Evolutionary conservation across 2,329 filamentous ascomycete species (phyloP).

Genomic region (Thielaviopsis musarum): DNA sequence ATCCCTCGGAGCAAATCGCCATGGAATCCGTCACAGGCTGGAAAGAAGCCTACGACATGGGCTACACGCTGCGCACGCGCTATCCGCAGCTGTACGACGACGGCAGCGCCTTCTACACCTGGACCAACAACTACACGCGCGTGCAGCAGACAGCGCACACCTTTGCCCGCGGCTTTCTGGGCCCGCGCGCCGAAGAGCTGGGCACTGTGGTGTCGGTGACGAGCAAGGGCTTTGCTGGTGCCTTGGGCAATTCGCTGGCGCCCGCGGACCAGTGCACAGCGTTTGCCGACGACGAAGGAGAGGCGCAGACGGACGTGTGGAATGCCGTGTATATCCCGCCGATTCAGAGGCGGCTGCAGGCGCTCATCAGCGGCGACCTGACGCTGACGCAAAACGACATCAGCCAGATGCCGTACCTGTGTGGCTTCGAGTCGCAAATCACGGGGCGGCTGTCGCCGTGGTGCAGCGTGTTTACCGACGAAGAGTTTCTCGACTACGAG

Average conservation of each 20-base stretch:
- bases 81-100: constrained; percentile 33
- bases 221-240: constrained; percentile 29
- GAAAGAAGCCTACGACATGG: constrained; percentile 42
- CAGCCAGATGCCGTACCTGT: constrained; percentile 47
- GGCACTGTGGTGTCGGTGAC: constrained; percentile 43
- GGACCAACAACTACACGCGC: constrained; percentile 49
- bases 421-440: constrained; percentile 54
- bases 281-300: constrained; percentile 37
- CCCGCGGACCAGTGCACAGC: constrained; percentile 46
- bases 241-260: constrained; percentile 44
- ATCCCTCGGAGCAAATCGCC: constrained; percentile 37
- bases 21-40: constrained; percentile 44
- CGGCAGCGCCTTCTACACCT: constrained; percentile 37
- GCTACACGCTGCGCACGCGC: constrained; percentile 31
- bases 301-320: constrained; percentile 30
- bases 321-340: constrained; percentile 34
- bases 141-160: constrained; percentile 45
- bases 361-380: constrained; percentile 35
- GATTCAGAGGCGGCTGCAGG: constrained; percentile 36
- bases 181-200: constrained; percentile 32
- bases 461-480: constrained; percentile 43
- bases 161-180: constrained; percentile 45
- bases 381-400: constrained; percentile 36
- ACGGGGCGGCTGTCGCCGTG: constrained; percentile 43
- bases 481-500: constrained; percentile 46